phyloP scores from a whole-genome alignment of 2,329 filamentous ascomycete species.

The Gnomoniopsis smithogilvyi region DNA sequence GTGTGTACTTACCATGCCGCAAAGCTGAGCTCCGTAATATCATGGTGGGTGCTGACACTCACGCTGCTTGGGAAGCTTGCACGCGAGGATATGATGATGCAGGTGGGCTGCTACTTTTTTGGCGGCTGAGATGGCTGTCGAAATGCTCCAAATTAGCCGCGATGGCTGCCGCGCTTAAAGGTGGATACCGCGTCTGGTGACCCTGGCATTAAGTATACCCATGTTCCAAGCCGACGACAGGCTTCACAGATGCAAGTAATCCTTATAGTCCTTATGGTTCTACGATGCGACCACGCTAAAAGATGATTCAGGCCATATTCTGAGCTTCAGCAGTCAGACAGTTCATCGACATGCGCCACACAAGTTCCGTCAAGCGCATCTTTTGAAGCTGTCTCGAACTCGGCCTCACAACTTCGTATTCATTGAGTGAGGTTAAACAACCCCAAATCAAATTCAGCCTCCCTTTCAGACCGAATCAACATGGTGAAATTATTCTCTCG shows the following conservation, averaged over 20 bases:
- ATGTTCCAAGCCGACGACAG: no score
- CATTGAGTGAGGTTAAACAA: neutral
- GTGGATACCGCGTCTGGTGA: neutral
- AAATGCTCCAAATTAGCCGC: neutral
- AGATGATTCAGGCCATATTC: neutral
- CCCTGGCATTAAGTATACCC: no score
- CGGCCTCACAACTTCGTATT: no score
- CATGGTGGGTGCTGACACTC: slow-evolving; percentile 39
- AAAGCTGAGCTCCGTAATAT: slow-evolving; percentile 52
- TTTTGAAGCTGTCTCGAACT: neutral
- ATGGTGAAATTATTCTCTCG: neutral
- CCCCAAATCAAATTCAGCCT: no score
- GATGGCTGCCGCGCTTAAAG: neutral
- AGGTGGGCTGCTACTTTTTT: neutral
- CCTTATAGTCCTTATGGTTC: no score
- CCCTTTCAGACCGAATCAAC: neutral
- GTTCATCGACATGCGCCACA: neutral
- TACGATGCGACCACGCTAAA: no score
- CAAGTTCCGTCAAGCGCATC: neutral
- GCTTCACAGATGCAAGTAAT: no score
- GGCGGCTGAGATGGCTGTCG: neutral
- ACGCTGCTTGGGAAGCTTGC: slow-evolving; percentile 14
- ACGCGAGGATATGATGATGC: slow-evolving; percentile 1
- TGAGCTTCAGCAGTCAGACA: neutral
- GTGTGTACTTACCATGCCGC: slow-evolving; percentile 47